Evolutionary conservation across 176 grass and related monocot species (phyloP).

Genomic region (Elymus sibiricus): DNA sequence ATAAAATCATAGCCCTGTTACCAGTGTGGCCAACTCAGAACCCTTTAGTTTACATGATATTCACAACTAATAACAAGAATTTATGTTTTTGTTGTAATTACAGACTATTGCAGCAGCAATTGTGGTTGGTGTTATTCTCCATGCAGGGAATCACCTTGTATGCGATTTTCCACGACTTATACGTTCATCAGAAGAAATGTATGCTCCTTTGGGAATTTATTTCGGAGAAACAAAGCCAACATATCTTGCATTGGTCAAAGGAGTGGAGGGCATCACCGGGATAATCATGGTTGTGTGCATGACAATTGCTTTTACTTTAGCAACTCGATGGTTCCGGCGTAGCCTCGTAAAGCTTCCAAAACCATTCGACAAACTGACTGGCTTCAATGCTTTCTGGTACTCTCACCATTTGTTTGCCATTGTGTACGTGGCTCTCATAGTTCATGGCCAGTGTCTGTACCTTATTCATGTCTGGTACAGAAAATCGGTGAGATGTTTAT

Average conservation of each 20-base stretch:
- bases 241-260: slow-evolving; percentile 69
- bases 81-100: slow-evolving; percentile 17
- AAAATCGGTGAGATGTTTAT: slow-evolving; percentile 66
- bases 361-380: slow-evolving; percentile 89
- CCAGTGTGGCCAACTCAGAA: background rate
- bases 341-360: slow-evolving; percentile 89
- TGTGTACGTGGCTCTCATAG: slow-evolving; percentile 81
- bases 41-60: background rate
- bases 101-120: slow-evolving; percentile 98
- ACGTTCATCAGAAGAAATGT: slow-evolving; percentile 52
- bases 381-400: slow-evolving; percentile 99
- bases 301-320: slow-evolving; percentile 90
- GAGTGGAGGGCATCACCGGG: slow-evolving; percentile 84
- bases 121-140: slow-evolving; percentile 83
- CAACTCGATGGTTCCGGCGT: slow-evolving; percentile 86
- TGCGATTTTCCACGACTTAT: slow-evolving; percentile 95
- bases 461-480: slow-evolving; percentile 72
- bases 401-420: slow-evolving; percentile 90
- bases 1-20: background rate
- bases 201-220: slow-evolving; percentile 53
- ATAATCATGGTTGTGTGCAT: slow-evolving; percentile 94
- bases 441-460: slow-evolving; percentile 89
- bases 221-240: slow-evolving; percentile 83
- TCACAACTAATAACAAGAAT: background rate
- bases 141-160: slow-evolving; percentile 83